These are phyloP conservation scores for Eruca vesicaria DNA, from an alignment of 441 rosid genomes.

Conservation along the genomic window DNA sequence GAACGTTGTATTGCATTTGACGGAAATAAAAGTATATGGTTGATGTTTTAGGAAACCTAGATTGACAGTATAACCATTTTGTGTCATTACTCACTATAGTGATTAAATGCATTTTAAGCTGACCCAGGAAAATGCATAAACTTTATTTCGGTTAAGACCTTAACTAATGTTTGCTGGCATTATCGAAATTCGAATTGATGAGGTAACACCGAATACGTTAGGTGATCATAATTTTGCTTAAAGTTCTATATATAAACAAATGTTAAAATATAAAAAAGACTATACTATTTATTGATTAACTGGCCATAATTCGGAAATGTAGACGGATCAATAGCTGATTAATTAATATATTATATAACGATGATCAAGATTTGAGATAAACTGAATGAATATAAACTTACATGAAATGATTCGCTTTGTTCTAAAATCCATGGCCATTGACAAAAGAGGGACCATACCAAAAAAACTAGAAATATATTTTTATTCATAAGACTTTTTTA, in stretches of 20 bases:
- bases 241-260: not conserved
- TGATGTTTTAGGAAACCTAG: not conserved
- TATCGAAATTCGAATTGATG: not conserved
- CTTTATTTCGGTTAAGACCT: not conserved
- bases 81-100: not conserved
- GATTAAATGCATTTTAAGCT: not conserved
- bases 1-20: not conserved
- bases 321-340: not conserved
- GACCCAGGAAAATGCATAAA: not conserved
- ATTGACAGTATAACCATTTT: not conserved
- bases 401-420: not conserved
- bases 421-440: not conserved
- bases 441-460: not conserved
- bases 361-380: not conserved
- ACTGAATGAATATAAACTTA: not conserved
- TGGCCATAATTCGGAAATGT: not conserved
- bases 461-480: conserved; percentile 11
- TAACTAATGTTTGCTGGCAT: not conserved
- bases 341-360: not conserved
- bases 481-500: not conserved
- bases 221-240: not conserved
- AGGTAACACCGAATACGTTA: not conserved
- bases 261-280: not conserved
- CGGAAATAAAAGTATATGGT: not conserved
- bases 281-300: not conserved